Evolutionary conservation across 1,284 basidiomycete genomes (phyloP), one percentile per base, ranked within the genome.

Genomic region (Malassezia restricta): DNA sequence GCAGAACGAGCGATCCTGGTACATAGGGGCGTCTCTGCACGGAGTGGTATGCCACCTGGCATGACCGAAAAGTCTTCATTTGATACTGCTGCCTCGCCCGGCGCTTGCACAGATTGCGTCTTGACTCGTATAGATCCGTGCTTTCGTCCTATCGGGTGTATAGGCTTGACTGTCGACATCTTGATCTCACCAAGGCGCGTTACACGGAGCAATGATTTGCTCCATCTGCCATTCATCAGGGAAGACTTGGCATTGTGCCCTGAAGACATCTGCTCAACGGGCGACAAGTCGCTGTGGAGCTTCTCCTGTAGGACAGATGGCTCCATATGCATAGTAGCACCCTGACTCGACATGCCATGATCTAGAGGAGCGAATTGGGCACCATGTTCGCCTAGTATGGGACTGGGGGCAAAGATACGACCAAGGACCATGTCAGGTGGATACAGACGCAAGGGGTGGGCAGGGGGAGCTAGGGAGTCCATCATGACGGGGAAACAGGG

Each of bases 121-220:
- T 47, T 38, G 27, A 47, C n/a, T 5, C 35, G 44, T n/a, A 47
- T 38, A 31, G 44, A 47, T 8, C 44, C 44, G 32, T 47, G 44
- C 35, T 47, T 29, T n/a, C 44, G 44, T n/a, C 44, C 44, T 8
- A 47, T n/a, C 15, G 33, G 33, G 7, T 12, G 24, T 3, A 47
- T 28, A 27, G 32, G 37, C 32, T 38, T 33, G 12, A 47, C 44
- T 9, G 24, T 38, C 9, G 44, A 47, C 17, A 39, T 35, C 28
- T 47, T 47, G 17, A 35, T 47, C 17, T 24, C 44, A 15, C n/a
- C 17, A n/a, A 20, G 14, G 14, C 38, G 30, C 7, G 44, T n/a
- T 24, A 39, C 32, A 2, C 33, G 44, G 6, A 30, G 35, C 14
- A 24, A 15, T 35, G 11, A 15, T 12, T 11, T 12, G 33, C 33